Evolutionary conservation across 1,139 yeast genomes (phyloP).

Genomic region (Geotrichum histeridarum): DNA sequence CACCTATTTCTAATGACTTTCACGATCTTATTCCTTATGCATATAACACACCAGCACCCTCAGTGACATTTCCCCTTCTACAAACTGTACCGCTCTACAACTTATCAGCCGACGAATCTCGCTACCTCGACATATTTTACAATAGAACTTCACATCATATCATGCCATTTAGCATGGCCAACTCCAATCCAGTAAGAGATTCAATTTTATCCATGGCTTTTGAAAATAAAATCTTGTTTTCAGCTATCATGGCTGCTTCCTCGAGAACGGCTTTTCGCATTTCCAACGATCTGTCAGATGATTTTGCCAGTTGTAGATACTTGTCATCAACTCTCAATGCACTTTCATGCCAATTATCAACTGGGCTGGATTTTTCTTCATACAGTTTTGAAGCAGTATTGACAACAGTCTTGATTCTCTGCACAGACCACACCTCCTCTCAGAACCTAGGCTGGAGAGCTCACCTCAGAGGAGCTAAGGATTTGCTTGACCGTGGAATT

Average conservation of each 20-base stretch:
- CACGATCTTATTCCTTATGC: not conserved
- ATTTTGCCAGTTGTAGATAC: constrained; percentile 1
- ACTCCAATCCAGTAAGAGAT: constrained; percentile 11
- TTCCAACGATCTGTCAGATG: constrained; percentile 2
- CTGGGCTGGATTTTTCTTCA: not conserved
- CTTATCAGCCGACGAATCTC: constrained; percentile 6
- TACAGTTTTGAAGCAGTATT: constrained; percentile 11
- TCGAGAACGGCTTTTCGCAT: constrained; percentile 14
- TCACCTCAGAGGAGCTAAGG: constrained; percentile 16
- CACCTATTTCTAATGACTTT: not conserved
- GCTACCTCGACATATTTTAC: constrained; percentile 12
- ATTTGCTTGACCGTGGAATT: constrained; percentile 7
- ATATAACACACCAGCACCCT: not conserved
- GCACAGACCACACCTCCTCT: constrained; percentile 17
- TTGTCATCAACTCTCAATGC: constrained; percentile 8
- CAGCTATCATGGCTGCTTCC: constrained; percentile 15
- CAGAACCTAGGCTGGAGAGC: constrained; percentile 15
- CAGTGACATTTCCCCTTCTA: not conserved
- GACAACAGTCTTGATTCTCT: constrained; percentile 12
- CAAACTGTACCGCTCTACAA: not conserved
- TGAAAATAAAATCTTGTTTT: constrained; percentile 4
- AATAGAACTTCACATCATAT: constrained; percentile 12
- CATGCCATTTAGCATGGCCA: constrained; percentile 12
- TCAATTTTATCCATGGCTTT: constrained; percentile 13
- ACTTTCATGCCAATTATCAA: constrained; percentile 1